These are phyloP conservation scores for Cladophialophora exuberans DNA, from an alignment of 2,329 filamentous ascomycete species.

Conservation along the genomic window DNA sequence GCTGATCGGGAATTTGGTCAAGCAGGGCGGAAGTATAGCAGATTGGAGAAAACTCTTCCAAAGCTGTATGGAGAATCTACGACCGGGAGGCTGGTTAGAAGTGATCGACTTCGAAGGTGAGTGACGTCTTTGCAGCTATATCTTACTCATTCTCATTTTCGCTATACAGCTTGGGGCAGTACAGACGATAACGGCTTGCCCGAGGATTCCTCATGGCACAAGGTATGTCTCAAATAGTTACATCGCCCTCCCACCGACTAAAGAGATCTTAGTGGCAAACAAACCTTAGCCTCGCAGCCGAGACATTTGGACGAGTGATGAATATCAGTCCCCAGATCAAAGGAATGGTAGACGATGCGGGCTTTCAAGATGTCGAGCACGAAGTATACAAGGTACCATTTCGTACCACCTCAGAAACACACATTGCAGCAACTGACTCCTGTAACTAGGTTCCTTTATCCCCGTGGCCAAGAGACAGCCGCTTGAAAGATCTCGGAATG, in stretches of 20 bases:
- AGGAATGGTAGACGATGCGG: constrained; percentile 31
- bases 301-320: constrained; percentile 22
- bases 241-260: neutral
- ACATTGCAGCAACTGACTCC: neutral
- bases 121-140: too few relatives aligned
- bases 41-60: constrained; percentile 37
- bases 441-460: constrained; percentile 33
- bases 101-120: constrained; percentile 35
- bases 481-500: constrained; percentile 35
- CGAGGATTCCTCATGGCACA: constrained; percentile 20
- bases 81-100: constrained; percentile 38
- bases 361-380: constrained; percentile 34
- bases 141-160: neutral
- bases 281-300: constrained; percentile 21
- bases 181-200: constrained; percentile 37
- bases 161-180: constrained; percentile 34
- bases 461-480: constrained; percentile 37
- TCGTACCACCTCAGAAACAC: neutral
- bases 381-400: constrained; percentile 32
- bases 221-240: neutral
- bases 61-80: constrained; percentile 34
- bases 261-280: constrained; percentile 20
- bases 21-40: constrained; percentile 40
- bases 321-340: constrained; percentile 27
- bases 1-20: neutral